Evolutionary conservation across 257 asterid genomes (phyloP).

Genomic region (Jacaranda mimosifolia): DNA sequence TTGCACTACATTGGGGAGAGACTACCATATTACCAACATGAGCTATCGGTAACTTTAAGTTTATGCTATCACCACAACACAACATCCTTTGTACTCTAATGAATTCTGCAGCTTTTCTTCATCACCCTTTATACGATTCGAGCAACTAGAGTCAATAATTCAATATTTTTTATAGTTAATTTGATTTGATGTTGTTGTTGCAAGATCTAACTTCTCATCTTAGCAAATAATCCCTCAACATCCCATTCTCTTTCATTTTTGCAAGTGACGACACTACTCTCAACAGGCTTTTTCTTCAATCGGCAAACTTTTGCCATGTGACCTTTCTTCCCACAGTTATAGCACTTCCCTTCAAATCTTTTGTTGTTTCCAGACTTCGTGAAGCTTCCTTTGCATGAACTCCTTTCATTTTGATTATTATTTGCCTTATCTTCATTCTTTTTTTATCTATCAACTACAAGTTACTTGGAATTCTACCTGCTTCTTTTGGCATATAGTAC

Average conservation of each 20-base stretch:
- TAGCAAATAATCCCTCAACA: background rate
- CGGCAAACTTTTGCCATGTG: too few relatives aligned
- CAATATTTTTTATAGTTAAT: background rate
- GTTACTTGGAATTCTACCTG: slow-evolving; percentile 8
- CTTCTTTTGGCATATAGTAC: slow-evolving; percentile 10
- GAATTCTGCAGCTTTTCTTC: too few relatives aligned
- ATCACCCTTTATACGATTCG: too few relatives aligned
- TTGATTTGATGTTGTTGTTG: background rate
- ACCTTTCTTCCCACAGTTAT: background rate
- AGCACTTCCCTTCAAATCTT: background rate
- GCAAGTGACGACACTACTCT: background rate
- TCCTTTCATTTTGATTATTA: background rate
- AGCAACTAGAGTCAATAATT: background rate
- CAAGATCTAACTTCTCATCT: background rate
- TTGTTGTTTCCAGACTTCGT: too few relatives aligned
- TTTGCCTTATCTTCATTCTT: background rate
- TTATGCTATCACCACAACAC: too few relatives aligned
- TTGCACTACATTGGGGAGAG: too few relatives aligned
- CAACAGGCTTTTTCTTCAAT: too few relatives aligned
- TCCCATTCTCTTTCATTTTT: background rate
- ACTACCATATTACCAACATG: too few relatives aligned
- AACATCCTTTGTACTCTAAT: too few relatives aligned
- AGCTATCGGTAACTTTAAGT: too few relatives aligned
- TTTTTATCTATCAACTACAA: background rate
- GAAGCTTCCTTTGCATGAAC: background rate